A percentile compares a stretch with the other conserved stretches of the same genome.
Evolutionary conservation across 2,329 filamentous ascomycete species (phyloP).

Genomic region (Arthrinium phaeospermum): DNA sequence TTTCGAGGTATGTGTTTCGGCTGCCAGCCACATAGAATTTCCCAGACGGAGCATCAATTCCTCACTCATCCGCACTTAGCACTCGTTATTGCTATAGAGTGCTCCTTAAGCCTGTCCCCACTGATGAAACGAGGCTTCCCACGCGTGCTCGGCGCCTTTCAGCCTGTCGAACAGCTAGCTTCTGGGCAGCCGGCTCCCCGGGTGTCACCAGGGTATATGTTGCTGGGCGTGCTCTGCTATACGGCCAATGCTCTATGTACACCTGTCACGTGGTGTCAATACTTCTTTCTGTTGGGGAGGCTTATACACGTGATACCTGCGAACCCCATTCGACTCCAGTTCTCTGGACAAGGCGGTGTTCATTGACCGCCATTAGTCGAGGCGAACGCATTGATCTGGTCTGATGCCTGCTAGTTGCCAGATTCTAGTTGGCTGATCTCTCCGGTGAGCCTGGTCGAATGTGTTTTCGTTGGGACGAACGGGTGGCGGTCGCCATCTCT

Average conservation of each 20-base stretch:
- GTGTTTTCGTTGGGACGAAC: constrained; percentile 11
- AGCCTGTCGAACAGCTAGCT: not conserved
- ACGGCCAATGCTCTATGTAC: not conserved
- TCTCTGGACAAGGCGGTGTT: constrained; percentile 2
- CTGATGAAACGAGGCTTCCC: constrained; percentile 3
- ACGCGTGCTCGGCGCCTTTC: not conserved
- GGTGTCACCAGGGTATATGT: not conserved
- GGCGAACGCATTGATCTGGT: constrained; percentile 2
- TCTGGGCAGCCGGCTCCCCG: not conserved
- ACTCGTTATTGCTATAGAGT: not conserved
- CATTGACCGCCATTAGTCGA: not conserved
- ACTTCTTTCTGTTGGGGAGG: not conserved
- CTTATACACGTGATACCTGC: not conserved
- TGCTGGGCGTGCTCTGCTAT: not conserved
- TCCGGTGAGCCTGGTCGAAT: not conserved
- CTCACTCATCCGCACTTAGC: not conserved
- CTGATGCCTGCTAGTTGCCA: not conserved
- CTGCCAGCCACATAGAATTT: not conserved
- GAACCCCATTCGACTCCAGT: not conserved
- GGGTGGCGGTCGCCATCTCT: not conserved
- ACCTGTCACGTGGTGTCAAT: constrained; percentile 10
- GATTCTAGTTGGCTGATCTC: not conserved
- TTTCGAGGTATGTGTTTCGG: not conserved
- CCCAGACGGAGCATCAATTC: not conserved
- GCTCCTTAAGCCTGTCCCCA: not conserved